These are phyloP conservation scores for Adiantum capillusveneris DNA, from an alignment of 75 land plant species.

Conservation along the genomic window DNA sequence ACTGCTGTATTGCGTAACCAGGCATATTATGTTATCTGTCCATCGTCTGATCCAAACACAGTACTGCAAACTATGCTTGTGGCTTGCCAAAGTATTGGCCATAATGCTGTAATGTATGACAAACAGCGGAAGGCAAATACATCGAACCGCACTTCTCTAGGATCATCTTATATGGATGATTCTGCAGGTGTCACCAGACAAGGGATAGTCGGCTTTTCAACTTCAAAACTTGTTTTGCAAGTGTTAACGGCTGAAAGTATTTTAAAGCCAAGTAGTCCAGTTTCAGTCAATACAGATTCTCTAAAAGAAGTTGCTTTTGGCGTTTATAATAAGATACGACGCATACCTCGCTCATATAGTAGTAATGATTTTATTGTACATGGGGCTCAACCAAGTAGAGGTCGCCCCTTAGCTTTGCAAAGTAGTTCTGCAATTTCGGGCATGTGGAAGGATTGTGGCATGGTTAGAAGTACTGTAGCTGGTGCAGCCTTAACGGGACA, in stretches of 20 bases:
- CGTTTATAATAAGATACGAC: conserved; percentile 83
- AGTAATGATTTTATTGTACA: conserved; percentile 24
- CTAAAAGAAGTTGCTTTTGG: conserved; percentile 89
- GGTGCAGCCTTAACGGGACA: conserved; percentile 22
- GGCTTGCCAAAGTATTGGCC: conserved; percentile 66
- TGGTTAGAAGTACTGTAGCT: conserved; percentile 39
- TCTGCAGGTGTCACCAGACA: conserved; percentile 35
- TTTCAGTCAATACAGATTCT: conserved; percentile 39
- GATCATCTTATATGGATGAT: conserved; percentile 47
- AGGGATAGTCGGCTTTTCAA: conserved; percentile 56
- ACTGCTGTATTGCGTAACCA: conserved; percentile 10
- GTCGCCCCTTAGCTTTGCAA: conserved; percentile 45
- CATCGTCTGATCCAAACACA: conserved; percentile 68
- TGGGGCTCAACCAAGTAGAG: conserved; percentile 31
- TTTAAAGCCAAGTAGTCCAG: conserved; percentile 53
- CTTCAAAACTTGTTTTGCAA: conserved; percentile 75
- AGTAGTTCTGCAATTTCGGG: conserved; percentile 45
- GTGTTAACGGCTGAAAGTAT: conserved; percentile 75
- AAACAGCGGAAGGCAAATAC: conserved; percentile 37
- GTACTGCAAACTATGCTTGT: conserved; percentile 72
- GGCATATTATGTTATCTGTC: conserved; percentile 91
- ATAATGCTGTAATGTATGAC: conserved; percentile 38
- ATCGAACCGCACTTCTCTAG: conserved; percentile 44
- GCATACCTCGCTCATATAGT: conserved; percentile 40
- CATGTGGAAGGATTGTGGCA: conserved; percentile 76